phyloP scores from a whole-genome alignment of 1,284 basidiomycete species.

The Ganoderma sinense region DNA sequence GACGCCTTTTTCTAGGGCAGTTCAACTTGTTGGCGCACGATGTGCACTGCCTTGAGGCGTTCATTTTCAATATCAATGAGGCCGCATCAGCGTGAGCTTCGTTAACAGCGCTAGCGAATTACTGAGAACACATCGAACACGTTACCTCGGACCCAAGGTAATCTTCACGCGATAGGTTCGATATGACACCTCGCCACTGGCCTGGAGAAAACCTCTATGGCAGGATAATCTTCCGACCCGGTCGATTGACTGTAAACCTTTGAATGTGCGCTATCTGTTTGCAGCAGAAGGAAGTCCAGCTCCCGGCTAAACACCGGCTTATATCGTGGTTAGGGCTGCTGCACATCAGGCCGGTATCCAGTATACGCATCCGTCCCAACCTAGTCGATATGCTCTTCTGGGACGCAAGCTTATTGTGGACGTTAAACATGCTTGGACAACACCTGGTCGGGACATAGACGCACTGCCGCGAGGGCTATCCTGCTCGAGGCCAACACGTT shows the following conservation, averaged over 20 bases:
- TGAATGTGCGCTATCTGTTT: too few relatives aligned
- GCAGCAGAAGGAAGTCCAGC: background rate
- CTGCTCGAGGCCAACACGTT: slow-evolving; percentile 26
- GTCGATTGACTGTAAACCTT: too few relatives aligned
- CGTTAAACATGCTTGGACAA: slow-evolving; percentile 5
- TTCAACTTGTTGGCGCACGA: too few relatives aligned
- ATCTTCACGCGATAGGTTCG: background rate
- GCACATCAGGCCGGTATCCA: background rate
- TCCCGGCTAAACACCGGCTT: background rate
- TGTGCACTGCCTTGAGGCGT: background rate
- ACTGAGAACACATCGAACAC: background rate
- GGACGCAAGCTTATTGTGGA: background rate
- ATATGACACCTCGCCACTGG: too few relatives aligned
- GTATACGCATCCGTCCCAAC: background rate
- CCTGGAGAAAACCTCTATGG: background rate
- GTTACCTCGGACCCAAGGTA: background rate
- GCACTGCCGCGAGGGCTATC: slow-evolving; percentile 11
- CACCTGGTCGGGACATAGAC: background rate
- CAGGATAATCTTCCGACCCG: background rate
- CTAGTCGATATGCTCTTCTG: background rate
- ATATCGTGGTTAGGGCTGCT: background rate
- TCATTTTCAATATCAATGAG: too few relatives aligned
- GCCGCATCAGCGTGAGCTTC: too few relatives aligned
- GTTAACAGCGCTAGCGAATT: too few relatives aligned
- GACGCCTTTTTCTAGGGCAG: too few relatives aligned